phyloP scores from a whole-genome alignment of 2,329 filamentous ascomycete species.

The Emergomyces orientalis region DNA sequence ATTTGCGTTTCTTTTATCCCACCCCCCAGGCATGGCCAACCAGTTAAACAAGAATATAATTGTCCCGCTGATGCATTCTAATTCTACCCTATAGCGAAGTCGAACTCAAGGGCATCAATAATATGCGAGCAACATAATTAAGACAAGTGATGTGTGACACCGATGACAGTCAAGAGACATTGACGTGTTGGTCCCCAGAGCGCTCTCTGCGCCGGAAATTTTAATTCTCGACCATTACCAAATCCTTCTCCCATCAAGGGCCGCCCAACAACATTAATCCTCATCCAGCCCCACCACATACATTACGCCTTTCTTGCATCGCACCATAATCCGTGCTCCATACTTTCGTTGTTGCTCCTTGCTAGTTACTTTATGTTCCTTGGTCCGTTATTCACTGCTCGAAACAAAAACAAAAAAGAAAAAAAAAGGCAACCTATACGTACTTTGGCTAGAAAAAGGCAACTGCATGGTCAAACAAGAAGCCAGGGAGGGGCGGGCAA shows the following conservation, averaged over 20 bases:
- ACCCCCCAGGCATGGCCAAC: neutral
- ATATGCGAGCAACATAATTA: constrained; percentile 30
- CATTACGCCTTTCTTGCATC: neutral
- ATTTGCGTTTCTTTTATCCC: neutral
- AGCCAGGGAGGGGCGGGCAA: neutral
- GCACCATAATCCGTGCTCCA: neutral
- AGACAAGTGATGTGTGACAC: constrained; percentile 19
- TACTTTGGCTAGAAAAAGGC: neutral
- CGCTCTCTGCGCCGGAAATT: neutral
- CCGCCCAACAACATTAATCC: neutral
- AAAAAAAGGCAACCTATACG: neutral
- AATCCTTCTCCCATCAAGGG: neutral
- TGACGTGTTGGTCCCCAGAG: neutral
- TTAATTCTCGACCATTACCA: neutral
- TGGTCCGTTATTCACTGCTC: neutral
- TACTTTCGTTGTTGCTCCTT: neutral
- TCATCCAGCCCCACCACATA: neutral
- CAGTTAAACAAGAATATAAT: neutral
- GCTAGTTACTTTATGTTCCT: neutral
- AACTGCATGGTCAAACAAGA: neutral
- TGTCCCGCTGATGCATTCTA: constrained; percentile 10
- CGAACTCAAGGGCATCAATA: constrained; percentile 56
- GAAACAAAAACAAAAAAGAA: neutral
- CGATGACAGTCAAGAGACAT: neutral
- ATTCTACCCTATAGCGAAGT: constrained; percentile 48